Percentiles rank a stretch among this genome's conserved stretches.
Evolutionary conservation across 192 early-diverging fungal species (phyloP).

Genomic region (Coemansia erecta): DNA sequence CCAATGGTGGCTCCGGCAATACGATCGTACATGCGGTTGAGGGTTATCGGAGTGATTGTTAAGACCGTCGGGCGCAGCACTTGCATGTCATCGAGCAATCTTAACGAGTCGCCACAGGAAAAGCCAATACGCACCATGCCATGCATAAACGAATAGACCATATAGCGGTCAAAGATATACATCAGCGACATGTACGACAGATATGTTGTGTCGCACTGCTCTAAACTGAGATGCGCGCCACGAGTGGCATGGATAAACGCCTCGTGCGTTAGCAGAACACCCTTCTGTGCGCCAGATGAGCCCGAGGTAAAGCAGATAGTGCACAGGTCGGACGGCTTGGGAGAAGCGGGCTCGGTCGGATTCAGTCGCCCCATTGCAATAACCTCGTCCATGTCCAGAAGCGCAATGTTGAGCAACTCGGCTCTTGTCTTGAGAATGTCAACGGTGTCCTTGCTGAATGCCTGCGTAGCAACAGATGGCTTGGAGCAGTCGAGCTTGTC

Average conservation of each 20-base stretch:
- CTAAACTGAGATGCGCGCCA: not conserved
- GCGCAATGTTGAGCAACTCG: conserved; percentile 55
- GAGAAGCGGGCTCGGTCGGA: conserved; percentile 49
- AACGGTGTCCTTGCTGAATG: conserved; percentile 11
- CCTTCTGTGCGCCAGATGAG: conserved; percentile 69
- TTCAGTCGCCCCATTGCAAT: conserved; percentile 58
- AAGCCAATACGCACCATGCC: conserved; percentile 70
- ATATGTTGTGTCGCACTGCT: conserved; percentile 6
- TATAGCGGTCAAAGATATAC: no score
- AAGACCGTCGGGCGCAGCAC: conserved; percentile 73
- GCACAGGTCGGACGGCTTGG: conserved; percentile 62
- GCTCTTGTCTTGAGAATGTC: conserved; percentile 59
- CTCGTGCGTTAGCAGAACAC: no score
- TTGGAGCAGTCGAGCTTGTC: conserved; percentile 65
- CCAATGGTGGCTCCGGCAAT: conserved; percentile 54
- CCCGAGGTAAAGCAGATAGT: conserved; percentile 81
- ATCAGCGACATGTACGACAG: no score
- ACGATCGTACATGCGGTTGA: conserved; percentile 78
- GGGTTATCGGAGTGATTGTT: conserved; percentile 66
- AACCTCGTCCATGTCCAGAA: conserved; percentile 54
- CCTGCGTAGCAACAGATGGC: conserved; percentile 11
- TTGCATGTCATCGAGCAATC: no score
- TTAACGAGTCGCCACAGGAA: conserved; percentile 75
- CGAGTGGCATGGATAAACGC: conserved; percentile 19
- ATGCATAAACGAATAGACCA: conserved; percentile 48